Evolutionary conservation across 2,329 filamentous ascomycete species (phyloP).

Genomic region (Pseudocercospora crystallina): DNA sequence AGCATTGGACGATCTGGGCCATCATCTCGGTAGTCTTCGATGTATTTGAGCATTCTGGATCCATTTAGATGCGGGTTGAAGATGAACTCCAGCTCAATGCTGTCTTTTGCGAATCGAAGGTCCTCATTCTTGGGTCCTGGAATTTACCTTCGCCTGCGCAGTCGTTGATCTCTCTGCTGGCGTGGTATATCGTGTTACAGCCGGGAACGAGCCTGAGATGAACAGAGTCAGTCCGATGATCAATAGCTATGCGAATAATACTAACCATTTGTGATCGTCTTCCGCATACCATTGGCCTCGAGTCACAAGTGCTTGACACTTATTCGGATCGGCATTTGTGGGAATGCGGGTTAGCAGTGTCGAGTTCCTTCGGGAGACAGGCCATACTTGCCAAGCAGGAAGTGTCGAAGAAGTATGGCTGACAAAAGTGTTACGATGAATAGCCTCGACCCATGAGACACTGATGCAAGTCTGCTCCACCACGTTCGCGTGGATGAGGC

Average conservation of each 20-base stretch:
- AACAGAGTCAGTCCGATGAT: not conserved
- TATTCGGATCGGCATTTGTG: conserved; percentile 48
- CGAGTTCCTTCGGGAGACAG: not conserved
- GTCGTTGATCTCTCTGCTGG: conserved; percentile 49
- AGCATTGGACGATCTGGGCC: conserved; percentile 40
- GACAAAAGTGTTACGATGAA: conserved; percentile 8
- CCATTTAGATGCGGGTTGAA: conserved; percentile 65
- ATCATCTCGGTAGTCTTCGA: conserved; percentile 40
- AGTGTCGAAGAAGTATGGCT: conserved; percentile 5
- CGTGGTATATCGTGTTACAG: conserved; percentile 60
- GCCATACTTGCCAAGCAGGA: conserved; percentile 7
- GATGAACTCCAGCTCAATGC: conserved; percentile 55
- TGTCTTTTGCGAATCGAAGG: conserved; percentile 45
- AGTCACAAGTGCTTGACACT: conserved; percentile 54
- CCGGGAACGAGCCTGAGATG: conserved; percentile 57
- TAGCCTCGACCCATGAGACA: not conserved
- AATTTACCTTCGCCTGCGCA: conserved; percentile 50
- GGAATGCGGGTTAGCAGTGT: not conserved
- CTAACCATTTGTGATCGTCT: conserved; percentile 30
- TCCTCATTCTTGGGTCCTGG: conserved; percentile 41
- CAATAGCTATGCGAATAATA: too few relatives aligned
- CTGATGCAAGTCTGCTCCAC: too few relatives aligned
- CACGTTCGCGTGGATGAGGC: too few relatives aligned
- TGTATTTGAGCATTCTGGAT: conserved; percentile 42
- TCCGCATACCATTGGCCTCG: conserved; percentile 52